These are phyloP conservation scores for Erythrophleum ivorense DNA, from an alignment of 331 rosid species.

Conservation along the genomic window DNA sequence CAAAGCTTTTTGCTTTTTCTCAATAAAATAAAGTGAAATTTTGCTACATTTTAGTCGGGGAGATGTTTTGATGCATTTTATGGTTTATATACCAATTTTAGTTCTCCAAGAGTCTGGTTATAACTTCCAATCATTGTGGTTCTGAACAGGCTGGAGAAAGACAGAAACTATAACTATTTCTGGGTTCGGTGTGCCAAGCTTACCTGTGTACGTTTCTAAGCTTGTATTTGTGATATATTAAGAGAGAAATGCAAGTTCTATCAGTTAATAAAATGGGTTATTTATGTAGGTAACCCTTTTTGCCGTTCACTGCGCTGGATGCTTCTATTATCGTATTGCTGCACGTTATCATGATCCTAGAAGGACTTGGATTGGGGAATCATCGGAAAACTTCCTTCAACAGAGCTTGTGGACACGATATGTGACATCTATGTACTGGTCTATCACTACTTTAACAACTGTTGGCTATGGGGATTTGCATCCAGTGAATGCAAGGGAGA, in stretches of 20 bases:
- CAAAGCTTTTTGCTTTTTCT: too few species aligned
- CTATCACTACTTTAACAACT: slow-evolving; percentile 66
- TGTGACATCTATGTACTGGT: slow-evolving; percentile 67
- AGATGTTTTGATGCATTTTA: too few species aligned
- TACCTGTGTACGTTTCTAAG: slow-evolving; percentile 63
- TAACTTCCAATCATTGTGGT: slow-evolving; percentile 8
- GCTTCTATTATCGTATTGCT: slow-evolving; percentile 66
- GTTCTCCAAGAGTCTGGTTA: not conserved
- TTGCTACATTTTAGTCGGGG: too few species aligned
- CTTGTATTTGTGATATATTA: not conserved
- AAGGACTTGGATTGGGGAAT: slow-evolving; percentile 61
- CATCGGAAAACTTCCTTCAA: slow-evolving; percentile 45
- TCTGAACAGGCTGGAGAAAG: slow-evolving; percentile 83
- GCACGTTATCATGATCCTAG: slow-evolving; percentile 53
- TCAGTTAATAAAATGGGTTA: not conserved
- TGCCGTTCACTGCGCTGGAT: slow-evolving; percentile 65
- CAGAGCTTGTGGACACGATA: slow-evolving; percentile 56
- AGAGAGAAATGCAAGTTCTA: not conserved
- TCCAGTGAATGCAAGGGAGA: slow-evolving; percentile 66
- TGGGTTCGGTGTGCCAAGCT: slow-evolving; percentile 95
- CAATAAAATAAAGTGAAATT: too few species aligned
- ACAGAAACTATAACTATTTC: slow-evolving; percentile 79
- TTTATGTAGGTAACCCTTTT: slow-evolving; percentile 49
- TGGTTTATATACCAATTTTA: too few species aligned
- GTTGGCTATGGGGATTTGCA: slow-evolving; percentile 74